Evolutionary conservation across 2,329 filamentous ascomycete species (phyloP).

Genomic region (Microcyclospora tardicrescens): DNA sequence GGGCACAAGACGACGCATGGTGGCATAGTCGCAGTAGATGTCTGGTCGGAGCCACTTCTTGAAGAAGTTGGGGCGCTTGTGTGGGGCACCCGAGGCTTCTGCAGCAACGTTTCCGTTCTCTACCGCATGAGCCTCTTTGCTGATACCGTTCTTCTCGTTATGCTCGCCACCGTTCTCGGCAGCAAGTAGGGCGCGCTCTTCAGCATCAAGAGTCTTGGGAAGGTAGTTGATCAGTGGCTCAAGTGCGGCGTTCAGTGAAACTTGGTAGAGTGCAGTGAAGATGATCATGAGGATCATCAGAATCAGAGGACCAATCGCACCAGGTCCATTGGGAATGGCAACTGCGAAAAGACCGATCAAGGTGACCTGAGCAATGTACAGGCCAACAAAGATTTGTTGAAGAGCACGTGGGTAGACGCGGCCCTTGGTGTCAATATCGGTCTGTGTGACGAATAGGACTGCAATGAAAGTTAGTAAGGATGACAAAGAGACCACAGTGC

Average conservation of each 20-base stretch:
- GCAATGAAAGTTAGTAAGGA: too few relatives aligned
- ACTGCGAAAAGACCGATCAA: conserved; percentile 75
- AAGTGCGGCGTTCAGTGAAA: conserved; percentile 60
- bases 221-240: conserved; percentile 65
- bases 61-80: conserved; percentile 46
- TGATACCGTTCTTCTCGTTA: conserved; percentile 8
- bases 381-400: conserved; percentile 69
- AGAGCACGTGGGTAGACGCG: conserved; percentile 77
- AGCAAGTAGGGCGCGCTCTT: conserved; percentile 24
- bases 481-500: not conserved
- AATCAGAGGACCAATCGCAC: conserved; percentile 50
- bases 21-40: conserved; percentile 58
- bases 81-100: conserved; percentile 10
- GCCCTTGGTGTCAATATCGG: conserved; percentile 51
- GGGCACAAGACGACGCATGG: conserved; percentile 58
- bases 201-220: conserved; percentile 37
- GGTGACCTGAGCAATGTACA: conserved; percentile 68
- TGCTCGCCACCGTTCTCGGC: conserved; percentile 20
- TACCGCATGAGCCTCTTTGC: conserved; percentile 12
- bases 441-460: conserved; percentile 34
- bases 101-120: conserved; percentile 14
- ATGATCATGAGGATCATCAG: conserved; percentile 66
- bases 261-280: conserved; percentile 63
- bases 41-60: conserved; percentile 65
- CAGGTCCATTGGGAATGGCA: conserved; percentile 38